phyloP scores from a whole-genome alignment of 208 protist species.

The Spongospora subterranea region DNA sequence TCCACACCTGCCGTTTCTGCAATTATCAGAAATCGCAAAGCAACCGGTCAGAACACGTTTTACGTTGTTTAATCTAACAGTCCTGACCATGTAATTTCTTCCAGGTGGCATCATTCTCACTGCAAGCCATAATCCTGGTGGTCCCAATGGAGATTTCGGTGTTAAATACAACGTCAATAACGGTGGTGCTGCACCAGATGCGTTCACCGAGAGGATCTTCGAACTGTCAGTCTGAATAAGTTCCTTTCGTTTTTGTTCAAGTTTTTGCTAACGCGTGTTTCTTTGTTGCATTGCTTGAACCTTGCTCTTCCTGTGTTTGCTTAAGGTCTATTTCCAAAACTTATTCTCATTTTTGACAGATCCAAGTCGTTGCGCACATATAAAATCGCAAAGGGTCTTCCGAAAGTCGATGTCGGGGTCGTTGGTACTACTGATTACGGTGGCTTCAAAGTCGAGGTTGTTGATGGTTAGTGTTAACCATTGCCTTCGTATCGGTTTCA shows the following conservation, averaged over 20 bases:
- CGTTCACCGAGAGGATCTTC: conserved; percentile 90
- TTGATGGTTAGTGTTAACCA: conserved; percentile 17
- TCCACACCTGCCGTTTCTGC: conserved; percentile 94
- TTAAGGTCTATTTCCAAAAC: too few relatives aligned
- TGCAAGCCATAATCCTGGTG: conserved; percentile 96
- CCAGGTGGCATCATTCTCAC: conserved; percentile 93
- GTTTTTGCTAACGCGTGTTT: neutral
- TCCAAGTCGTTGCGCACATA: neutral
- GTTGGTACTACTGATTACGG: neutral
- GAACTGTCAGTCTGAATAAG: conserved; percentile 76
- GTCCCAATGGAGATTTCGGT: conserved; percentile 92
- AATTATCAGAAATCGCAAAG: conserved; percentile 82
- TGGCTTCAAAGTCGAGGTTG: conserved; percentile 53
- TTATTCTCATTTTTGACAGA: neutral
- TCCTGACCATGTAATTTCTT: conserved; percentile 36
- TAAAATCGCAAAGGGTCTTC: neutral
- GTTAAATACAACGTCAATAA: conserved; percentile 98
- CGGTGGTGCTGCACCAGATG: conserved; percentile 92
- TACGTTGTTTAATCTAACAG: neutral
- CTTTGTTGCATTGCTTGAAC: too few relatives aligned
- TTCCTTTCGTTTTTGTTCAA: conserved; percentile 58
- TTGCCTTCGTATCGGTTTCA: neutral
- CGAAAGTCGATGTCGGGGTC: neutral
- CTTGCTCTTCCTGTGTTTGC: too few relatives aligned
- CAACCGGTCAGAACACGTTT: conserved; percentile 71